Evolutionary conservation across 345 rosid genomes (phyloP).

Genomic region (Lepidium sativum): DNA sequence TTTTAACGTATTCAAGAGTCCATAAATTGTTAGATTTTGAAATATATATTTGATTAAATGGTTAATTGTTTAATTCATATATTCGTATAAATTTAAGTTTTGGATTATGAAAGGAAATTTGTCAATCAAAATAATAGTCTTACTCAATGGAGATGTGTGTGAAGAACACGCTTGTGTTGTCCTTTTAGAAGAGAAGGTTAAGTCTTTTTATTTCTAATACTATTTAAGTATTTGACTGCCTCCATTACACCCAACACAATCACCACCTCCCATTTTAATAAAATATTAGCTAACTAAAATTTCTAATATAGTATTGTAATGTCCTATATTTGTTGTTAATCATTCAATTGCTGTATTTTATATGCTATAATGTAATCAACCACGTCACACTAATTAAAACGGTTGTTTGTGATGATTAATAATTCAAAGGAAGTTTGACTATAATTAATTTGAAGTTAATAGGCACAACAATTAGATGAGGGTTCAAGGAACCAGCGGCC

Average conservation of each 20-base stretch:
- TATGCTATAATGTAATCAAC: constrained; percentile 12
- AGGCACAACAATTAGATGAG: background rate
- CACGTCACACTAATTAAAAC: background rate
- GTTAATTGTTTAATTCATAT: too few relatives aligned
- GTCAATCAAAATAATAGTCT: too few relatives aligned
- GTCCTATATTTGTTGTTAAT: constrained; percentile 1
- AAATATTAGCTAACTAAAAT: background rate
- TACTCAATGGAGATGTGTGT: too few relatives aligned
- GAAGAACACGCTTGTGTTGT: constrained; percentile 13
- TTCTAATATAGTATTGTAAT: background rate
- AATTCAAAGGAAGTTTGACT: constrained; percentile 8
- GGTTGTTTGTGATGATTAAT: background rate
- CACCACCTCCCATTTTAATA: constrained; percentile 5
- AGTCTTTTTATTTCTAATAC: background rate
- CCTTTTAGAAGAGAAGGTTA: too few relatives aligned
- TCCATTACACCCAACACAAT: constrained; percentile 28
- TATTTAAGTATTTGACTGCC: constrained; percentile 23
- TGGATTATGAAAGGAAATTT: too few relatives aligned
- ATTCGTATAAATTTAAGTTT: too few relatives aligned
- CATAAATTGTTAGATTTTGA: constrained; percentile 3
- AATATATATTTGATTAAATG: background rate
- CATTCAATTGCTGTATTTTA: background rate
- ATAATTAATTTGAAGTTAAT: background rate
- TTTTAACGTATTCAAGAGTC: background rate
- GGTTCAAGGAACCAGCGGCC: constrained; percentile 6